phyloP scores from a whole-genome alignment of 2,329 filamentous ascomycete genomes.

The Cordyceps pruinosa region DNA sequence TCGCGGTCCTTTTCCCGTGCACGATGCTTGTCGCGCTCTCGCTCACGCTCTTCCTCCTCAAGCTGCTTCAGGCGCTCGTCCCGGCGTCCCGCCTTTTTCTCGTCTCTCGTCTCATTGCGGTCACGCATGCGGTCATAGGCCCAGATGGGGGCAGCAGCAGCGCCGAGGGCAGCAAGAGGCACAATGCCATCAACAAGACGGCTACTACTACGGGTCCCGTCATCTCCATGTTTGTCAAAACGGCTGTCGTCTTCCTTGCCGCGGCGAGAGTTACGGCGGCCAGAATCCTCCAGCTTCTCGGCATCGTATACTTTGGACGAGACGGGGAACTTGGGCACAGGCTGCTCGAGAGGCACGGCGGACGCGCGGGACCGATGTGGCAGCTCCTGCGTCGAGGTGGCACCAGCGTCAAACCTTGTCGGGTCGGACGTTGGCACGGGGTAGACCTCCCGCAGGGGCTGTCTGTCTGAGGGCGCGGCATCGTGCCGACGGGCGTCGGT shows the following conservation, averaged over 20 bases:
- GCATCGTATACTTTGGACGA: slow-evolving; percentile 60
- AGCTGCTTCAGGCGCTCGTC: too few relatives aligned
- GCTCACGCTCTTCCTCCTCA: slow-evolving; percentile 17
- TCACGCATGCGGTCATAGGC: slow-evolving; percentile 22
- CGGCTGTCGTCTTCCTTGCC: background rate
- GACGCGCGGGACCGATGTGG: slow-evolving; percentile 43
- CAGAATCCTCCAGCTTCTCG: slow-evolving; percentile 31
- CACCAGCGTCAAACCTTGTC: slow-evolving; percentile 50
- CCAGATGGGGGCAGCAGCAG: slow-evolving; percentile 33
- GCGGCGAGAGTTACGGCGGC: slow-evolving; percentile 26
- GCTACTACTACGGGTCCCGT: too few relatives aligned
- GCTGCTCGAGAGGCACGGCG: slow-evolving; percentile 71
- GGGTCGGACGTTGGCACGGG: slow-evolving; percentile 62
- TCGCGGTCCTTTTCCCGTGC: slow-evolving; percentile 17
- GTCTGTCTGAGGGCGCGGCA: slow-evolving; percentile 15
- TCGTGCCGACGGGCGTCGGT: slow-evolving; percentile 20
- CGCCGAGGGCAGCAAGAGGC: slow-evolving; percentile 44
- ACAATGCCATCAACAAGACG: slow-evolving; percentile 37
- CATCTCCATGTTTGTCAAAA: too few relatives aligned
- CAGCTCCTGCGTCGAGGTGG: slow-evolving; percentile 31
- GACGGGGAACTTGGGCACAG: slow-evolving; percentile 70
- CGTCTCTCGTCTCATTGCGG: slow-evolving; percentile 18
- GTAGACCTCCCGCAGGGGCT: slow-evolving; percentile 54
- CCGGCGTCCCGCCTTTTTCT: slow-evolving; percentile 16
- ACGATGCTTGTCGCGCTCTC: slow-evolving; percentile 11